phyloP scores from a whole-genome alignment of 176 grass and related monocot species.

The Triticum monococcum region DNA sequence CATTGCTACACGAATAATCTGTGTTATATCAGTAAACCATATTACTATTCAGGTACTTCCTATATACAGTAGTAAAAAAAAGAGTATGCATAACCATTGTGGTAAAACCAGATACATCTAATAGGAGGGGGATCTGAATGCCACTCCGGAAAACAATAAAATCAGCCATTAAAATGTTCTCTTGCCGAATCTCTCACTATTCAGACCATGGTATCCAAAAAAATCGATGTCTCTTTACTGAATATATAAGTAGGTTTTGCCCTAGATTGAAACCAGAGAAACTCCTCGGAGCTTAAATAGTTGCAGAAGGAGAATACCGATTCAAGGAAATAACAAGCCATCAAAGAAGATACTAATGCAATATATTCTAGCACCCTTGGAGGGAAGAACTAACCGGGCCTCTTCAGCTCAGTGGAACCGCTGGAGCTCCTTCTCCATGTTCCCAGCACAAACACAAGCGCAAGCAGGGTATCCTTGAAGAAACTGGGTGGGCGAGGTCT shows the following conservation, averaged over 20 bases:
- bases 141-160: no score
- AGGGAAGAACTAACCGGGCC: neutral
- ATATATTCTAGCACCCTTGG: no score
- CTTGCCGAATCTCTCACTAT: neutral
- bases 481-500: no score
- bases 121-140: no score
- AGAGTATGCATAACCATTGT: neutral
- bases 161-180: neutral
- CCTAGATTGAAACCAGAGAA: neutral
- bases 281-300: neutral
- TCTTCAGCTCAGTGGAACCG: neutral
- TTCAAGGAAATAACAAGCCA: neutral
- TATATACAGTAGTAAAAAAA: neutral
- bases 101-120: no score
- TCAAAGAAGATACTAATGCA: neutral
- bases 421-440: neutral
- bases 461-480: neutral
- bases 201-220: neutral
- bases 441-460: neutral
- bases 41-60: neutral
- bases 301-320: neutral
- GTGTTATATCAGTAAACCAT: neutral
- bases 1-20: no score
- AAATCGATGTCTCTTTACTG: neutral
- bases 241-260: neutral